Evolutionary conservation across 768 basidiomycete species (phyloP).

Genomic region (Phanerochaete sordida): DNA sequence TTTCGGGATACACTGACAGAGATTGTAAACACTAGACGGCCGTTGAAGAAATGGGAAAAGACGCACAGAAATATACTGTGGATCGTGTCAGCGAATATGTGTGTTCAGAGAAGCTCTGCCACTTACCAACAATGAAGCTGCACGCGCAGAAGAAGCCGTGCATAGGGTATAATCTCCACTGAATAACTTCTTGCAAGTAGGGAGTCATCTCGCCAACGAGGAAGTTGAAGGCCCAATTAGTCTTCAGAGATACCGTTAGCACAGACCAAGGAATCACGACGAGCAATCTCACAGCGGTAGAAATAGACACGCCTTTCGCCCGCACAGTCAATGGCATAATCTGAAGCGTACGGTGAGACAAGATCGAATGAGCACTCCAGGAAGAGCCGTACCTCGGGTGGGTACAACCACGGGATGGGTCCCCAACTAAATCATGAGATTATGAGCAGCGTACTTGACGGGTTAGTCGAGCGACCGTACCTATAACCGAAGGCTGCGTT

Average conservation of each 20-base stretch:
- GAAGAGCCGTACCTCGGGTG: constrained; percentile 59
- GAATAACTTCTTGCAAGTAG: constrained; percentile 79
- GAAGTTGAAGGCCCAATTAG: constrained; percentile 84
- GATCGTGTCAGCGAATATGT: constrained; percentile 13
- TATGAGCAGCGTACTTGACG: background rate
- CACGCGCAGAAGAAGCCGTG: constrained; percentile 89
- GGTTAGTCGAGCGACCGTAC: too few species aligned
- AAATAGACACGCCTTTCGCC: constrained; percentile 94
- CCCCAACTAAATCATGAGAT: constrained; percentile 58
- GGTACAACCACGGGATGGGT: constrained; percentile 84
- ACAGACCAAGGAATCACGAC: too few species aligned
- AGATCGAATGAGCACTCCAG: background rate
- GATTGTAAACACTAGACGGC: constrained; percentile 12
- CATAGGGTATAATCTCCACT: constrained; percentile 94
- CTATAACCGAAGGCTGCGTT: constrained; percentile 94
- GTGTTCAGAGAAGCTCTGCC: too few species aligned
- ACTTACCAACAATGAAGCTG: constrained; percentile 75
- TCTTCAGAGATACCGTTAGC: too few species aligned
- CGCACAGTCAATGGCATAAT: constrained; percentile 89
- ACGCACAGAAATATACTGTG: constrained; percentile 74
- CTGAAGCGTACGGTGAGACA: constrained; percentile 30
- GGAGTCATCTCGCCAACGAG: constrained; percentile 88
- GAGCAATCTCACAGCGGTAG: constrained; percentile 53
- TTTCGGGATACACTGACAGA: constrained; percentile 74
- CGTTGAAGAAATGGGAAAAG: constrained; percentile 1